Percentiles rank a stretch among this genome's conserved stretches.
Evolutionary conservation across 2,329 filamentous ascomycete genomes (phyloP).

Genomic region (Lizonia empirigonia): DNA sequence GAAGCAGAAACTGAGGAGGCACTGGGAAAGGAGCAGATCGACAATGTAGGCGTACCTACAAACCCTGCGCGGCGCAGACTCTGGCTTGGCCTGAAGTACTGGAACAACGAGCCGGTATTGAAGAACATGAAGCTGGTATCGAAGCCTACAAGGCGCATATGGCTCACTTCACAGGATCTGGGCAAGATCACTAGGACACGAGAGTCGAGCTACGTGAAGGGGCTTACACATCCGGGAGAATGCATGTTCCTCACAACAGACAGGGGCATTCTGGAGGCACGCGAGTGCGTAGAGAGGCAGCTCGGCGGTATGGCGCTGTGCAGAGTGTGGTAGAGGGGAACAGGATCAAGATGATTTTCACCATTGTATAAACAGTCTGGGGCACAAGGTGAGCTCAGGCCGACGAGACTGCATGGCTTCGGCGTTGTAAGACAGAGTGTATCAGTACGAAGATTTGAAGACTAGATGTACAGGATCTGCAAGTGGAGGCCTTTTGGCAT

Average conservation of each 20-base stretch:
- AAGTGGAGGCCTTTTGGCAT: conserved; percentile 1
- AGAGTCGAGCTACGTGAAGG: conserved; percentile 69
- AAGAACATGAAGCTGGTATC: conserved; percentile 68
- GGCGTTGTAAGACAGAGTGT: conserved; percentile 23
- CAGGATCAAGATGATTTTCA: not conserved
- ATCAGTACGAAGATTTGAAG: conserved; percentile 12
- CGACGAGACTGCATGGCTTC: conserved; percentile 9
- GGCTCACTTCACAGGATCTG: conserved; percentile 66
- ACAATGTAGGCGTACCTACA: conserved; percentile 39
- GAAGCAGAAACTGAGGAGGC: conserved; percentile 9
- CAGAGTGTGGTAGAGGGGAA: conserved; percentile 57
- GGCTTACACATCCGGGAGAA: conserved; percentile 77
- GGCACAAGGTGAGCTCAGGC: not conserved
- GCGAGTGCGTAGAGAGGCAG: conserved; percentile 81
- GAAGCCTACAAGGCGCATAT: conserved; percentile 76
- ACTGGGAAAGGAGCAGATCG: conserved; percentile 27
- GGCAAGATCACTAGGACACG: conserved; percentile 71
- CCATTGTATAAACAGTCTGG: conserved; percentile 8
- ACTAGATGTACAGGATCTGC: not conserved
- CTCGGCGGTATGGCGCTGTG: conserved; percentile 82
- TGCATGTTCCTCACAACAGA: conserved; percentile 80
- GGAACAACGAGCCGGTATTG: conserved; percentile 80
- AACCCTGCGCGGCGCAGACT: conserved; percentile 78
- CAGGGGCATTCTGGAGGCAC: conserved; percentile 75
- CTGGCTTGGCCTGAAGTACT: conserved; percentile 92